phyloP scores from a whole-genome alignment of 2,329 filamentous ascomycete genomes.

The Arthroderma sp. region DNA sequence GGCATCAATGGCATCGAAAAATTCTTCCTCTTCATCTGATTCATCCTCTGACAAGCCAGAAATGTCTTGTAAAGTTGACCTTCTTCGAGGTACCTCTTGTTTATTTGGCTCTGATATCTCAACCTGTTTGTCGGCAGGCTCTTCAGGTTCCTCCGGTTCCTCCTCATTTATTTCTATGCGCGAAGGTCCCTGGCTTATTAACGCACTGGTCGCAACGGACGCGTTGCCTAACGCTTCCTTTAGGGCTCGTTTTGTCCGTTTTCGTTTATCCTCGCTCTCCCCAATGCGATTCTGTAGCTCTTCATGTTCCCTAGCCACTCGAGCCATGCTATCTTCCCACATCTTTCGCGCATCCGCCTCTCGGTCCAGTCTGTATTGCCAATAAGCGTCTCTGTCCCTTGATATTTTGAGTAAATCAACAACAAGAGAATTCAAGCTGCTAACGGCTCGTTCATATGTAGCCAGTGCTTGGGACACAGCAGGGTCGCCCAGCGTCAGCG shows the following conservation, averaged over 20 bases:
- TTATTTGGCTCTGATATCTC: conserved; percentile 18
- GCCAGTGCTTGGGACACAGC: conserved; percentile 62
- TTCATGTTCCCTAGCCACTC: conserved; percentile 90
- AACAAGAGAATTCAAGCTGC: conserved; percentile 71
- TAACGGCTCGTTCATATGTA: conserved; percentile 81
- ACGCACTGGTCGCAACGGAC: conserved; percentile 28
- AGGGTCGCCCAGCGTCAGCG: conserved; percentile 60
- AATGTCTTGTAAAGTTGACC: conserved; percentile 54
- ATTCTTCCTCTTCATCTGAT: conserved; percentile 76
- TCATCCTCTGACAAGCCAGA: conserved; percentile 63
- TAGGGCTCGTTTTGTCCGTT: conserved; percentile 75
- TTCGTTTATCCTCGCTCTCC: conserved; percentile 80
- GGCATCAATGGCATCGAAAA: conserved; percentile 92
- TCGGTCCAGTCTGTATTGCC: conserved; percentile 87
- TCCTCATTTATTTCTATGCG: conserved; percentile 23
- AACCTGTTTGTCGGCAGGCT: conserved; percentile 21
- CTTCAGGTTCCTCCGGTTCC: conserved; percentile 24
- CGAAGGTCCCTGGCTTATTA: conserved; percentile 19
- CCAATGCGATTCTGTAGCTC: conserved; percentile 75
- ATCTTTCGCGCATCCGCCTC: conserved; percentile 84
- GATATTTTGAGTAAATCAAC: conserved; percentile 84
- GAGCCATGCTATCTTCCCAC: conserved; percentile 99
- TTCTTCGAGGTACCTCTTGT: conserved; percentile 36
- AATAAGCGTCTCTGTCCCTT: conserved; percentile 85
- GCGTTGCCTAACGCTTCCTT: conserved; percentile 64